Conservation (phyloP, 2,329 filamentous ascomycete genomes). For the Penicillium hordei region DNA sequence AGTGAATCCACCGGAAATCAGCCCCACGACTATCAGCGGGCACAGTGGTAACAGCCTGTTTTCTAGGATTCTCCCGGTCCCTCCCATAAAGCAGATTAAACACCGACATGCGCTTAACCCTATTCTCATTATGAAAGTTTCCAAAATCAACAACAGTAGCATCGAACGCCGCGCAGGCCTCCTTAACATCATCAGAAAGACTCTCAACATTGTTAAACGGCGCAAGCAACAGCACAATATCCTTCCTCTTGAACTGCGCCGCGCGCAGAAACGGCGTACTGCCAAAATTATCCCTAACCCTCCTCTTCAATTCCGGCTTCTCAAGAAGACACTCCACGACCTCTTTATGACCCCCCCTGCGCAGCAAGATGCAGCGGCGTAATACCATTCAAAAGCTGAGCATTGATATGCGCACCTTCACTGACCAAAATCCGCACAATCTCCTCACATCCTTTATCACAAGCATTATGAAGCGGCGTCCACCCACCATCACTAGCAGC, state of each 20-base stretch:
- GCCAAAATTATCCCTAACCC: slow-evolving; percentile 41
- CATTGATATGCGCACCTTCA: slow-evolving; percentile 39
- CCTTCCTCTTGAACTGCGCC: slow-evolving; percentile 40
- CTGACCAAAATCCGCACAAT: slow-evolving; percentile 48
- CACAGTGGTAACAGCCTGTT: slow-evolving; percentile 49
- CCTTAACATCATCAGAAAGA: slow-evolving; percentile 41
- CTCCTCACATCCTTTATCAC: slow-evolving; percentile 49
- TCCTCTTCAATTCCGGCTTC: slow-evolving; percentile 31
- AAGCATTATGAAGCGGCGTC: slow-evolving; percentile 56
- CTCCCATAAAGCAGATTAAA: slow-evolving; percentile 55
- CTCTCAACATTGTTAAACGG: slow-evolving; percentile 40
- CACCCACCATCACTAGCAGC: slow-evolving; percentile 52
- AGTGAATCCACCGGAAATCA: slow-evolving; percentile 55
- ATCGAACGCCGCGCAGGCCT: slow-evolving; percentile 51
- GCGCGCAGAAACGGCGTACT: slow-evolving; percentile 44
- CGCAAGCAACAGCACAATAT: slow-evolving; percentile 38
- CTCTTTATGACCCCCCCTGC: slow-evolving; percentile 38
- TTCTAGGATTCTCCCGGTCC: slow-evolving; percentile 46
- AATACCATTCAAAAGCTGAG: slow-evolving; percentile 40
- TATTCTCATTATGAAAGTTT: slow-evolving; percentile 45
- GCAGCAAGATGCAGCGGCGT: slow-evolving; percentile 44
- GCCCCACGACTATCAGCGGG: slow-evolving; percentile 50
- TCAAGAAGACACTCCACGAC: slow-evolving; percentile 40
- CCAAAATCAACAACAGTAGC: slow-evolving; percentile 57
- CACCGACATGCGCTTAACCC: slow-evolving; percentile 51